Conservation (phyloP, 441 rosid species). For the Jatropha multifida region DNA sequence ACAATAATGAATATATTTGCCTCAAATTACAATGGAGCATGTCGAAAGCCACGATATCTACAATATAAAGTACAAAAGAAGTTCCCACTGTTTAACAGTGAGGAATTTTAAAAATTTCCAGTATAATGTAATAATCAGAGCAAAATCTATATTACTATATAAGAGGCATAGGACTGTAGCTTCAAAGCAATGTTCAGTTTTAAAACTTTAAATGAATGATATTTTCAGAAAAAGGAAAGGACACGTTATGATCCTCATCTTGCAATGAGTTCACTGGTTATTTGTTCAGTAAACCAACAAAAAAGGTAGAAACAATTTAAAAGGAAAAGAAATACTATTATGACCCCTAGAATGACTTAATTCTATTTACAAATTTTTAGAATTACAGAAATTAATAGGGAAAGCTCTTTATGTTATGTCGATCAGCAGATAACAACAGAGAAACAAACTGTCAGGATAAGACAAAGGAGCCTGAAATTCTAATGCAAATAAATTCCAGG, state of each 20-base stretch:
- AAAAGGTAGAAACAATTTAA: not conserved
- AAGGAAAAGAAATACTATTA: not conserved
- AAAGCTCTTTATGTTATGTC: not conserved
- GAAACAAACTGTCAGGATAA: not conserved
- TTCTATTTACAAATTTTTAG: not conserved
- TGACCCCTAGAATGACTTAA: not conserved
- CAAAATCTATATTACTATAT: not conserved
- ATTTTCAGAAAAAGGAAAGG: not conserved
- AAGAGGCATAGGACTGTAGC: not conserved
- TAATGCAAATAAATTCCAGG: not conserved
- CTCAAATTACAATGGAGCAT: not conserved
- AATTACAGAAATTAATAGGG: not conserved
- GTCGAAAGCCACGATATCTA: not conserved
- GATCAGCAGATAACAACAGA: not conserved
- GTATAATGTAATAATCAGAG: not conserved
- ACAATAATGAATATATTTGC: not conserved
- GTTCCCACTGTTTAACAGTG: not conserved
- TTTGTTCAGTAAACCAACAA: not conserved
- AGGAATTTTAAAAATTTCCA: not conserved
- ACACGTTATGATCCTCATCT: not conserved
- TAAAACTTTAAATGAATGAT: not conserved
- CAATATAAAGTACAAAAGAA: not conserved
- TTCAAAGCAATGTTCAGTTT: not conserved
- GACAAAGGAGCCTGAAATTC: slow-evolving; percentile 1
- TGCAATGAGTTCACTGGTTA: not conserved